Conservation (phyloP, 2,329 filamentous ascomycete genomes). For the Phialophora tarda region DNA sequence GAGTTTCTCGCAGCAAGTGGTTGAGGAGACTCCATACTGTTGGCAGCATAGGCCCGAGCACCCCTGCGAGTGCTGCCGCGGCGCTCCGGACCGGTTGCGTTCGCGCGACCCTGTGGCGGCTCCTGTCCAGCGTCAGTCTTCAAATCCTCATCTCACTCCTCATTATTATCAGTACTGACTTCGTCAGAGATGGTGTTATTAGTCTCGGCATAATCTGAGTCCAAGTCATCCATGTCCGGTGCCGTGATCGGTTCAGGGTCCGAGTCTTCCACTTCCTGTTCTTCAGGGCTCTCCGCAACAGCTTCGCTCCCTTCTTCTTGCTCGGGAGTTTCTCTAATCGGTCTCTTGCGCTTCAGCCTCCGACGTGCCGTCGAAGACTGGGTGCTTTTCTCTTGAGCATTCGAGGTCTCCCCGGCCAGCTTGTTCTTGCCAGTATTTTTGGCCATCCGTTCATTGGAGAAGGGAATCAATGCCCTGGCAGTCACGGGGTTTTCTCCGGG, state of each 20-base stretch:
- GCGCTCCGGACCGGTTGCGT: neutral
- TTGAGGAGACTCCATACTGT: neutral
- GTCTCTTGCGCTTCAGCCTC: conserved; percentile 28
- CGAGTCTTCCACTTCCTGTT: neutral
- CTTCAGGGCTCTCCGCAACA: neutral
- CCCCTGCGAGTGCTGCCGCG: neutral
- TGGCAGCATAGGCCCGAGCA: neutral
- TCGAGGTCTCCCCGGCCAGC: conserved; percentile 16
- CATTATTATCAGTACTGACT: conserved; percentile 15
- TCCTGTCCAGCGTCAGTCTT: conserved; percentile 4
- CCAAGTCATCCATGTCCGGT: conserved; percentile 28
- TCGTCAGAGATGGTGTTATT: conserved; percentile 21
- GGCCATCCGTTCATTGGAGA: conserved; percentile 19
- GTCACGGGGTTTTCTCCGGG: conserved; percentile 33
- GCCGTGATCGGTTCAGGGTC: neutral
- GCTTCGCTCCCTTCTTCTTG: neutral
- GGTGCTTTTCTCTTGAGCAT: conserved; percentile 14
- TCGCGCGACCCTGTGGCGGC: neutral
- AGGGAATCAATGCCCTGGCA: conserved; percentile 24
- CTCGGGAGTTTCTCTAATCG: conserved; percentile 4
- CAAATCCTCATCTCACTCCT: neutral
- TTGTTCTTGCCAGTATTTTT: conserved; percentile 24
- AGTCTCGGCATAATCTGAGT: conserved; percentile 31
- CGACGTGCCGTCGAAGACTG: conserved; percentile 15
- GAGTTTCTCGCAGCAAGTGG: neutral